Evolutionary conservation across 306 rosid species (phyloP), one percentile per base, ranked within the genome.

Genomic region (Castanopsis chinensis): DNA sequence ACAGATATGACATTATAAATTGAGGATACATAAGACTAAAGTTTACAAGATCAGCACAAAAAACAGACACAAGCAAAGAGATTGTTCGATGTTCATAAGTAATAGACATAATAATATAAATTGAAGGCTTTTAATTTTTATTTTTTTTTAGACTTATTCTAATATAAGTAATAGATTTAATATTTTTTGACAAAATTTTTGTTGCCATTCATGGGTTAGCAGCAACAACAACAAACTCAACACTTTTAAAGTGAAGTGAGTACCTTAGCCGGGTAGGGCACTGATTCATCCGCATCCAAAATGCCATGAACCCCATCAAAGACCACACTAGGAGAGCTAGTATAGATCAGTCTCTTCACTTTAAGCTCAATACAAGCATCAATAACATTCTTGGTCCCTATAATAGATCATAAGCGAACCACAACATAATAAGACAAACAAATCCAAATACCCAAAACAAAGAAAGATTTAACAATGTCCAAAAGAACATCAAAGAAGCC

Each of bases 321-420:
- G 30, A 96, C 96, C 19, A 96, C 99, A 37, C 99, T 96, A 30
- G 99, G 88, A 68, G 99, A 96, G 80, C 97, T 91, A 2, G 99
- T 96, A 72, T 91, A 93, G 20, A 96, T 72, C 0, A 96, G 88
- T 25, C 97, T 87, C 90, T 90, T 96, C 78, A 96, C 99, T 75
- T 90, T 90, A 15, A 73, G 80, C 89, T 93, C 88, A 33, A 86
- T 52, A 74, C 99, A 96, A 73, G 99, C 94, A 79, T 90, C 93
- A 56, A 96, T 88, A 43, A 93, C 97, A 82, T 91, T 91, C 85
- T 89, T 86, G 5, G 99, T 89, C 76, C 99, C 99, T 94, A 87
- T 43, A 78, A 86, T 35, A 78, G 58, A 69, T 19, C 61, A 79
- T 23, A 33, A 28, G 43, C 28, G 1, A 73, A 17, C 32, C 12